Base-by-base conservation (phyloP, 441 rosid species). In the Omphalea diandra region DNA sequence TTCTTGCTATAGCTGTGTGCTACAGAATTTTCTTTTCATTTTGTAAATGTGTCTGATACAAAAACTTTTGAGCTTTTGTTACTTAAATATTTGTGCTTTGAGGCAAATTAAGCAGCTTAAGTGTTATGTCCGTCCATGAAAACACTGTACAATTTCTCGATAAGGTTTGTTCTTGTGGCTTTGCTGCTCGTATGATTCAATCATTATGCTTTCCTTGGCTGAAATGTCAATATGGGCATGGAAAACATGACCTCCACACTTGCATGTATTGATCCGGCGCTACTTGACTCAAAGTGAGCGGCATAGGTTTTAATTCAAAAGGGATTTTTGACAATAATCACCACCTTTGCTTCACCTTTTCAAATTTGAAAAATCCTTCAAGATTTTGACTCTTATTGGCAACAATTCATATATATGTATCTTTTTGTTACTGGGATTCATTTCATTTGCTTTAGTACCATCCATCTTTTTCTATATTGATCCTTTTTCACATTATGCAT, bases 31-130 rank as follows among this genome's bases (percentile, higher is more conserved):
- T 52, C 43, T 41, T 68, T 64, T 56, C 27, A 22, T 14, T 55
- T 59, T 79, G 77, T 73, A 71, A 65, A 83, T 71, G 71, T 68
- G 33, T 52, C 73, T 9, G 44, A 67, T 67, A 72, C 71, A 53
- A 36, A 67, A 29, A 14, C 18, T 4, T 43, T 61, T 67, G 20
- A 44, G 44, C 17, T 38, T 56, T 43, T 57, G 14, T 43, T 33
- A 33, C 10, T 31, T 70, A 36, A 50, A 54, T 71, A 62, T 71
- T 44, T 63, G 27, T 44, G 62, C 50, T 62, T 26, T 7, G 53
- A 40, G 1, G 36, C 63, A 67, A 54, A 2, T 43, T 38, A 24
- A 27, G 33, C 46, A 24, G 59, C 3, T 50, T 15, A 31, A 29
- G 14, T 49, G 69, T 33, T 50, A 32, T 68, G 12, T n/a, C 4